Conservation (phyloP, 2,329 filamentous ascomycete species). For the Colletotrichum noveboracense region DNA sequence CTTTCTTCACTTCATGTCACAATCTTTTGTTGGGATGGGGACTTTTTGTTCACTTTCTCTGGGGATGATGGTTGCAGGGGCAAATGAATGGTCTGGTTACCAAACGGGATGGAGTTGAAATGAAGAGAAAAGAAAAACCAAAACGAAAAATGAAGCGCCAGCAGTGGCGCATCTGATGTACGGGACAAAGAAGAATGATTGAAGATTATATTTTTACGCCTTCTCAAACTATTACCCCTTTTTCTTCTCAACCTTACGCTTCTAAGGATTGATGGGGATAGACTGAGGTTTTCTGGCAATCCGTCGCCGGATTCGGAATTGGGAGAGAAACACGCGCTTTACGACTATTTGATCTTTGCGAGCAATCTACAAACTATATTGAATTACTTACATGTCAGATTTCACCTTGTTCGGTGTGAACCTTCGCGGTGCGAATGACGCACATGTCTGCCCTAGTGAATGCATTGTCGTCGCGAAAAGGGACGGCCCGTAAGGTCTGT, state of each 20-base stretch:
- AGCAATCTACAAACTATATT: not conserved
- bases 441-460: not conserved
- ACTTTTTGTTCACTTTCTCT: constrained; percentile 22
- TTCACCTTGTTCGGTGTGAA: not conserved
- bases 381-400: not conserved
- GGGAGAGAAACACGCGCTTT: constrained; percentile 7
- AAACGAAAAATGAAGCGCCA: constrained; percentile 20
- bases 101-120: constrained; percentile 25
- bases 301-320: constrained; percentile 50
- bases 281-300: constrained; percentile 39
- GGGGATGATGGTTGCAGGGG: not conserved
- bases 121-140: constrained; percentile 22
- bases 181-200: constrained; percentile 29
- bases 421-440: not conserved
- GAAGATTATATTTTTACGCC: constrained; percentile 16
- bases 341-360: not conserved
- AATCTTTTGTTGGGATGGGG: not conserved
- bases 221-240: not conserved
- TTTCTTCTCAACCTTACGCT: constrained; percentile 5
- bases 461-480: not conserved
- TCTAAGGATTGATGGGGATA: constrained; percentile 37
- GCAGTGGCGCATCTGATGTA: constrained; percentile 8
- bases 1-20: constrained; percentile 18
- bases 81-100: constrained; percentile 21
- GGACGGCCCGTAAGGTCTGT: not conserved